These are phyloP conservation scores for Lentinus brumalis DNA, from an alignment of 768 basidiomycete genomes.

Conservation along the genomic window DNA sequence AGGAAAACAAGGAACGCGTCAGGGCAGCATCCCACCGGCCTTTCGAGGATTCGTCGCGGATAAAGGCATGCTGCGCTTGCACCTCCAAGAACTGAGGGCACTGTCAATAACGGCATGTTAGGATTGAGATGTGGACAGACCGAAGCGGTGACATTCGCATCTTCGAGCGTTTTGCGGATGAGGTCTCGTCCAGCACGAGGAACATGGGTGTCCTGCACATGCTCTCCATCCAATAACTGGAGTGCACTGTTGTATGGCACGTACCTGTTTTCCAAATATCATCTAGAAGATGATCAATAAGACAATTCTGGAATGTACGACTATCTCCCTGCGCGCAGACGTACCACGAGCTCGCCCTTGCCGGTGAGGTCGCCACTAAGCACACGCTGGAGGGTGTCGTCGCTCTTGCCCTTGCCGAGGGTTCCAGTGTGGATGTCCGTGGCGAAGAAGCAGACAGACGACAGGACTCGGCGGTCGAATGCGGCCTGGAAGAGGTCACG, in stretches of 20 bases:
- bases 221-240: not conserved
- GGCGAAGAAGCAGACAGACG: conserved; percentile 92
- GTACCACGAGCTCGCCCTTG: conserved; percentile 83
- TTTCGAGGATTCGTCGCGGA: conserved; percentile 89
- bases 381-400: conserved; percentile 78
- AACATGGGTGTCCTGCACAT: conserved; percentile 83
- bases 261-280: conserved; percentile 94
- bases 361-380: conserved; percentile 71
- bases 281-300: conserved; percentile 48
- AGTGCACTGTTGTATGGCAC: conserved; percentile 4
- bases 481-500: conserved; percentile 59
- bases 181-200: conserved; percentile 84
- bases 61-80: conserved; percentile 96
- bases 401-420: conserved; percentile 81
- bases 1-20: conserved; percentile 73
- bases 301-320: no score
- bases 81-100: conserved; percentile 82
- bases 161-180: conserved; percentile 81
- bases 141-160: conserved; percentile 69
- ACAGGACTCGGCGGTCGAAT: conserved; percentile 79
- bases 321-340: conserved; percentile 26
- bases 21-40: conserved; percentile 96
- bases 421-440: conserved; percentile 91
- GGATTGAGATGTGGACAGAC: conserved; percentile 44
- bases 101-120: not conserved